A percentile compares a stretch with the other conserved stretches of the same genome.
Evolutionary conservation across 805 yeast species (phyloP).

Genomic region (Zygosaccharomyces gambellarensis): DNA sequence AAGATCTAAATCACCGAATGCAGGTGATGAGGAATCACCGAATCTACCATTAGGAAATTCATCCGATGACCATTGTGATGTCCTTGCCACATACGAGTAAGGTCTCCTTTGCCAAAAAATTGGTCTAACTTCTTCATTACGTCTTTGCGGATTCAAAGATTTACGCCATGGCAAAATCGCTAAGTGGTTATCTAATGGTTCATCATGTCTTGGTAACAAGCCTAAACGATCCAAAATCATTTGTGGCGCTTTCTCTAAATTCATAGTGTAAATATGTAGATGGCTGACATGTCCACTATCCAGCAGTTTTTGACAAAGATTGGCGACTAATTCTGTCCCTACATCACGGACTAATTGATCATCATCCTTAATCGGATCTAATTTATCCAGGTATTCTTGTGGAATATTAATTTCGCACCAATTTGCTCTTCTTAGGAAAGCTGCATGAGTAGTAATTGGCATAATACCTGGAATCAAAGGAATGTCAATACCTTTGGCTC

Average conservation of each 20-base stretch:
- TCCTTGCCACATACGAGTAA: conserved; percentile 80
- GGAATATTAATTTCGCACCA: conserved; percentile 92
- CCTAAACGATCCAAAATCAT: conserved; percentile 78
- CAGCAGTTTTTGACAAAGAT: conserved; percentile 71
- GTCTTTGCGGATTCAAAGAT: conserved; percentile 74
- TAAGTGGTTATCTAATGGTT: conserved; percentile 29
- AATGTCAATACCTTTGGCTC: conserved; percentile 66
- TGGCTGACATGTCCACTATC: conserved; percentile 74
- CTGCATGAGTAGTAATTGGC: conserved; percentile 95
- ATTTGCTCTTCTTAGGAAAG: conserved; percentile 86
- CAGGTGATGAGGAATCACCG: conserved; percentile 98
- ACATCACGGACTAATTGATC: conserved; percentile 80
- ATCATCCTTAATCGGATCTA: conserved; percentile 84
- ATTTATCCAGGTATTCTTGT: conserved; percentile 55
- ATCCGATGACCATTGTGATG: conserved; percentile 78
- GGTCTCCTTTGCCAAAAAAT: conserved; percentile 96
- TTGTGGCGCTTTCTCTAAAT: conserved; percentile 83
- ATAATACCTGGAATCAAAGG: conserved; percentile 97
- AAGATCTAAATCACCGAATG: conserved; percentile 84
- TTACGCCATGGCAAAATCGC: conserved; percentile 79
- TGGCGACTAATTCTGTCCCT: conserved; percentile 77
- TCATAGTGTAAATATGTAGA: conserved; percentile 96
- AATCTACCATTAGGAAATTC: conserved; percentile 98
- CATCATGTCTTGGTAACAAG: conserved; percentile 40
- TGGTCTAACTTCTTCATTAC: conserved; percentile 81